Evolutionary conservation across 208 protist species (phyloP).

Genomic region (Leishmania mexicana): DNA sequence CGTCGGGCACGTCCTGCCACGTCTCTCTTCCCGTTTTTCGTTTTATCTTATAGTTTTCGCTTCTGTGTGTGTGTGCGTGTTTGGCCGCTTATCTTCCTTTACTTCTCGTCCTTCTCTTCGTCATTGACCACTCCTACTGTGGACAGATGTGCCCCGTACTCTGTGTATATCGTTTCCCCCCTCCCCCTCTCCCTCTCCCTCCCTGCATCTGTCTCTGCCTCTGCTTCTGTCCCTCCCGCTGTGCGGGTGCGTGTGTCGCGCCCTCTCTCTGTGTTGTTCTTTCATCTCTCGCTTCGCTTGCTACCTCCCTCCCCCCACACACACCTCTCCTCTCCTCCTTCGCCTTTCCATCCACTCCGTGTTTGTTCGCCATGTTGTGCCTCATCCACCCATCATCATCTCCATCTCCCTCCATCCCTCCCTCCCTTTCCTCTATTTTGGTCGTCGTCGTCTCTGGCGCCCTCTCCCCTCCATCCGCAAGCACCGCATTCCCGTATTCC

Average conservation of each 20-base stretch:
- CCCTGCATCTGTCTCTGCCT: background rate
- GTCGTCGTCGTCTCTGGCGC: background rate
- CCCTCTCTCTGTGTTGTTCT: background rate
- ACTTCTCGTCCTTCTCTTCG: background rate
- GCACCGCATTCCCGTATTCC: background rate
- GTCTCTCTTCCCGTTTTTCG: background rate
- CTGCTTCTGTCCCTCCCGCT: background rate
- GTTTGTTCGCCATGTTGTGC: background rate
- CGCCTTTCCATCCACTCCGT: background rate
- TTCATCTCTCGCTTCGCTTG: background rate
- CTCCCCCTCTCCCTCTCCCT: background rate
- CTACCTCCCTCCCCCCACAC: background rate
- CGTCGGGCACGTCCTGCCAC: background rate
- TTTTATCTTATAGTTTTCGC: background rate
- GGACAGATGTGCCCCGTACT: background rate
- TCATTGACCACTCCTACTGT: background rate
- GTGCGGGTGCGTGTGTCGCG: background rate
- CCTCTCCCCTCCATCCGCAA: background rate
- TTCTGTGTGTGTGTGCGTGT: background rate
- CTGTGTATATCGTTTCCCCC: background rate
- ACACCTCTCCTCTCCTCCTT: background rate
- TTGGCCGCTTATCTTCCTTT: background rate
- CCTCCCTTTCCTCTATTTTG: background rate
- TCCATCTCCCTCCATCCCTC: background rate
- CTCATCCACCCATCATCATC: too few relatives aligned